A percentile compares a stretch with the other conserved stretches of the same genome.
These are phyloP conservation scores for Crithidia expoeki DNA, from an alignment of 208 protist species.

Conservation along the genomic window DNA sequence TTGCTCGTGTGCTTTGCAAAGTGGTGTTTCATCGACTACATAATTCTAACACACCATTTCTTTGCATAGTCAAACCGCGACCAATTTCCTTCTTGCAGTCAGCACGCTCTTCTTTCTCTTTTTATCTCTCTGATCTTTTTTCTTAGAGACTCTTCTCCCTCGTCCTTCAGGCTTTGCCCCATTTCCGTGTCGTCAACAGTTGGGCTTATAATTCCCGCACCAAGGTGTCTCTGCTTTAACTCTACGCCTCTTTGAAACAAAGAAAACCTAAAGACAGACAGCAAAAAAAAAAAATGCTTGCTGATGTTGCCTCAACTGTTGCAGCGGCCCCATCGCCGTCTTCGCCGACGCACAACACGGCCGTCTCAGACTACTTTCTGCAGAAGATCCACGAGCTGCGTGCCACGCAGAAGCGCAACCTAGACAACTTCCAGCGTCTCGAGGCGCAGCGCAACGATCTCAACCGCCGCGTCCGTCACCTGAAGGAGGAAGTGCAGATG, in stretches of 20 bases:
- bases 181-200: background rate
- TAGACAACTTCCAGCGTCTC: constrained; percentile 87
- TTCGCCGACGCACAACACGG: constrained; percentile 33
- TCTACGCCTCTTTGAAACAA: too few relatives aligned
- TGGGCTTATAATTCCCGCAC: too few relatives aligned
- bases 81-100: too few relatives aligned
- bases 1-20: too few relatives aligned
- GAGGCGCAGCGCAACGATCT: constrained; percentile 90
- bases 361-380: constrained; percentile 87
- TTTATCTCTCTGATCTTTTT: too few relatives aligned
- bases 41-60: too few relatives aligned
- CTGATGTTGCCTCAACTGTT: constrained; percentile 16
- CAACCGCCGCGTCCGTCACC: constrained; percentile 94
- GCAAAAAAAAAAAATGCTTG: constrained; percentile 17
- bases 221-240: too few relatives aligned
- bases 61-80: too few relatives aligned
- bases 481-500: constrained; percentile 99
- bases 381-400: constrained; percentile 92
- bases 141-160: too few relatives aligned
- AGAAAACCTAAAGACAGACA: background rate
- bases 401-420: constrained; percentile 81
- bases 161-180: too few relatives aligned
- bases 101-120: too few relatives aligned
- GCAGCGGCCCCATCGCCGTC: constrained; percentile 21
- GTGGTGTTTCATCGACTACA: too few relatives aligned